phyloP scores from a whole-genome alignment of 495 filamentous ascomycete species.

The Talaromyces borbonicus region DNA sequence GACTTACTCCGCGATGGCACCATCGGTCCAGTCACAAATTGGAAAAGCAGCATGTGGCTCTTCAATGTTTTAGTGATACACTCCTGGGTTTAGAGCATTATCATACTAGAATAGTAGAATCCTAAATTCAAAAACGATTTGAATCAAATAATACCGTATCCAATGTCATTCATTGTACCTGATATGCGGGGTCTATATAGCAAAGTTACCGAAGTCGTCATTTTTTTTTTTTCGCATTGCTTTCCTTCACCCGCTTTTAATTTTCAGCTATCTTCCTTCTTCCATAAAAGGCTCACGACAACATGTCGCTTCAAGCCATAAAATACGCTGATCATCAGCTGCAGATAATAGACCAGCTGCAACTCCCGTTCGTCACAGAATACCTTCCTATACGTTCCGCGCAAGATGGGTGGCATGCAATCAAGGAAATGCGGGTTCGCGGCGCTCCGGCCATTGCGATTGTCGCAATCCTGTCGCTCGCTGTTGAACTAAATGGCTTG shows the following conservation, averaged over 20 bases:
- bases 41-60: not conserved
- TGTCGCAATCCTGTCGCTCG: conserved; percentile 80
- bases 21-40: conserved; percentile 2
- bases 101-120: not conserved
- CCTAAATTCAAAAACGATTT: not conserved
- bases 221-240: too few species aligned
- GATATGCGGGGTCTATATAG: too few species aligned
- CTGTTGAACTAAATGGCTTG: conserved; percentile 40
- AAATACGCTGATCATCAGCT: conserved; percentile 69
- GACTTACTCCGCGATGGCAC: too few species aligned
- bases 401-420: conserved; percentile 84
- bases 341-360: conserved; percentile 81
- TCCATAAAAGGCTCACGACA: not conserved
- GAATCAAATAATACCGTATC: not conserved
- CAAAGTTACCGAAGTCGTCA: too few species aligned
- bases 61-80: not conserved
- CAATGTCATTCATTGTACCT: too few species aligned
- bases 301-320: conserved; percentile 73
- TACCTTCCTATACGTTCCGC: conserved; percentile 65
- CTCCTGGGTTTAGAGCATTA: not conserved
- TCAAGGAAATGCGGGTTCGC: conserved; percentile 87
- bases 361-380: conserved; percentile 74
- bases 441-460: conserved; percentile 96
- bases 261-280: not conserved
- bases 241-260: too few species aligned